Evolutionary conservation across 257 asterid genomes (phyloP).

Genomic region (Forsythia viridissima): DNA sequence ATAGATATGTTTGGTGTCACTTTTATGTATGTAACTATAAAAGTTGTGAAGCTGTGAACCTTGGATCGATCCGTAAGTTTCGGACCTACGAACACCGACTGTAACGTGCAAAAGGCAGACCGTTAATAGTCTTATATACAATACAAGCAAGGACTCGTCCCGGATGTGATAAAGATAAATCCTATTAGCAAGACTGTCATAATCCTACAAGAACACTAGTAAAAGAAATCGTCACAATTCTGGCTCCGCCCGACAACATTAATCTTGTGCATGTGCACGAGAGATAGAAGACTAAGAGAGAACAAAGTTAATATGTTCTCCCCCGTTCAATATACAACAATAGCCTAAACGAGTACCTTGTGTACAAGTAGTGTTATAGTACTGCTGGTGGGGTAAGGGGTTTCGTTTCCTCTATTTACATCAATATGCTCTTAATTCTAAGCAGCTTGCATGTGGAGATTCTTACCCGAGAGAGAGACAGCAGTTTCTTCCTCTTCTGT

Average conservation of each 20-base stretch:
- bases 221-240: not conserved
- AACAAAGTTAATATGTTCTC: too few relatives aligned
- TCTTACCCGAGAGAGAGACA: constrained; percentile 19
- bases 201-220: not conserved
- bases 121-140: not conserved
- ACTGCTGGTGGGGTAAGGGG: not conserved
- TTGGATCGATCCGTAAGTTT: too few relatives aligned
- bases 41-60: not conserved
- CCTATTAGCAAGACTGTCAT: not conserved
- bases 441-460: constrained; percentile 59
- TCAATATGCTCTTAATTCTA: constrained; percentile 17
- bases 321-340: not conserved
- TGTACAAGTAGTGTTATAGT: not conserved
- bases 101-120: too few relatives aligned
- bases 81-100: not conserved
- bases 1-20: too few relatives aligned
- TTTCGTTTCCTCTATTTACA: not conserved
- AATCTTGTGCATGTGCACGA: not conserved
- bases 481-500: constrained; percentile 25
- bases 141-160: not conserved
- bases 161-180: not conserved
- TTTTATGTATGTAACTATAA: not conserved
- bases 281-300: too few relatives aligned
- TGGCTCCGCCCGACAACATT: too few relatives aligned
- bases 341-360: not conserved